Conservation (phyloP, 352 stramenopile species). For the Phytophthora cactorum region DNA sequence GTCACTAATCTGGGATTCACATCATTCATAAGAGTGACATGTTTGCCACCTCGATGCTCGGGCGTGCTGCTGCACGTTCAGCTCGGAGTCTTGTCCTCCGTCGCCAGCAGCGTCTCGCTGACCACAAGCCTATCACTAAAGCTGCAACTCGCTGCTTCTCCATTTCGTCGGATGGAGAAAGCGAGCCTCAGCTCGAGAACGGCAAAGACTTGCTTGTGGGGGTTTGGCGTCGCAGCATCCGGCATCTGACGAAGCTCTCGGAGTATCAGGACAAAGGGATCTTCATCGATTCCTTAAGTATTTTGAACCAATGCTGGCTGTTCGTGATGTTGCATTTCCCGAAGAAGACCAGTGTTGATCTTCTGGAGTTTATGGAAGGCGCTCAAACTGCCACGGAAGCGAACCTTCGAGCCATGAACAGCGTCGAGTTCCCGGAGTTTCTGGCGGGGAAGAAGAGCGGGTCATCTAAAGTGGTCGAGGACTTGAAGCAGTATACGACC, state of each 20-base stretch:
- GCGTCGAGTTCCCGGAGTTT: constrained; percentile 42
- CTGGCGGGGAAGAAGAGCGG: constrained; percentile 34
- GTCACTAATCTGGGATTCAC: too few species aligned
- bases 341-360: constrained; percentile 40
- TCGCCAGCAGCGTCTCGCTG: not conserved
- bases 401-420: constrained; percentile 48
- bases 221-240: constrained; percentile 29
- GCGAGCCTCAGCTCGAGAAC: constrained; percentile 19
- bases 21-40: too few species aligned
- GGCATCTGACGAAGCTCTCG: constrained; percentile 37
- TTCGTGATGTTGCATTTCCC: constrained; percentile 51
- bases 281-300: constrained; percentile 28
- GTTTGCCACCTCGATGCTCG: not conserved
- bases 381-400: constrained; percentile 39
- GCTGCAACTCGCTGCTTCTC: constrained; percentile 14
- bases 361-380: constrained; percentile 54
- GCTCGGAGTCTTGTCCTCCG: not conserved
- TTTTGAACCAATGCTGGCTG: constrained; percentile 19
- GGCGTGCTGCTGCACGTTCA: not conserved
- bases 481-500: constrained; percentile 27
- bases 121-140: not conserved
- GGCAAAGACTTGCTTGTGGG: constrained; percentile 15
- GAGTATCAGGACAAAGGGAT: constrained; percentile 34
- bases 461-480: constrained; percentile 28
- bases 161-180: constrained; percentile 6